phyloP scores from a whole-genome alignment of 208 protist genomes.

The Leishmania tarentolae region DNA sequence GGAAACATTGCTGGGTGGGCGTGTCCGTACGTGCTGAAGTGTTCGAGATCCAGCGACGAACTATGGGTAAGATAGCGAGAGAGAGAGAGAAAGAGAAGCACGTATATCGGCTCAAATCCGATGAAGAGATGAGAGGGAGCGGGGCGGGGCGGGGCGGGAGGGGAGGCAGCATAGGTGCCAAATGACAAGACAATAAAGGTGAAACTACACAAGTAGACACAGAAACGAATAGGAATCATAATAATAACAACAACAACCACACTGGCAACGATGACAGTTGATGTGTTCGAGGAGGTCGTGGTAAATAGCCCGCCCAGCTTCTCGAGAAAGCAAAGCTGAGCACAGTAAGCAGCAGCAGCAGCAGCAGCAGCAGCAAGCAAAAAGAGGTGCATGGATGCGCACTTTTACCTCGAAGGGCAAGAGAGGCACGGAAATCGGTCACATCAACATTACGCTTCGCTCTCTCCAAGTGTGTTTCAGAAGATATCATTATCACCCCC shows the following conservation, averaged over 20 bases:
- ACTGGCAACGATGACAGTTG: background rate
- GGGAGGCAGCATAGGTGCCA: background rate
- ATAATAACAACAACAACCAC: background rate
- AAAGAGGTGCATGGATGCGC: background rate
- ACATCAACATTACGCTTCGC: background rate
- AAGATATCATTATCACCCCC: no score
- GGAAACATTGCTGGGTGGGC: background rate
- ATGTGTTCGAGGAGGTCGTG: background rate
- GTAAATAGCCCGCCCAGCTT: background rate
- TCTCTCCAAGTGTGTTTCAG: background rate
- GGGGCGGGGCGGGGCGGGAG: background rate
- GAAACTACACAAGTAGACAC: background rate
- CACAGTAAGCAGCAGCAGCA: background rate
- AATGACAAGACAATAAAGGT: background rate
- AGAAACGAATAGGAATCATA: background rate
- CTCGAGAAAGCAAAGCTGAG: background rate
- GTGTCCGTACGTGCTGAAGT: background rate
- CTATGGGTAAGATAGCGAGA: background rate
- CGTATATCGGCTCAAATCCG: background rate
- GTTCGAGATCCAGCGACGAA: background rate
- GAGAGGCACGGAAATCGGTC: no score
- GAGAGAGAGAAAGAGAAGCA: background rate
- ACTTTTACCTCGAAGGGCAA: background rate
- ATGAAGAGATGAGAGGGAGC: no score
- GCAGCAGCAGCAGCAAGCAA: background rate